Evolutionary conservation across 1,284 basidiomycete genomes (phyloP), one percentile per base, ranked within the genome.

Genomic region (Volvariella surrecta): DNA sequence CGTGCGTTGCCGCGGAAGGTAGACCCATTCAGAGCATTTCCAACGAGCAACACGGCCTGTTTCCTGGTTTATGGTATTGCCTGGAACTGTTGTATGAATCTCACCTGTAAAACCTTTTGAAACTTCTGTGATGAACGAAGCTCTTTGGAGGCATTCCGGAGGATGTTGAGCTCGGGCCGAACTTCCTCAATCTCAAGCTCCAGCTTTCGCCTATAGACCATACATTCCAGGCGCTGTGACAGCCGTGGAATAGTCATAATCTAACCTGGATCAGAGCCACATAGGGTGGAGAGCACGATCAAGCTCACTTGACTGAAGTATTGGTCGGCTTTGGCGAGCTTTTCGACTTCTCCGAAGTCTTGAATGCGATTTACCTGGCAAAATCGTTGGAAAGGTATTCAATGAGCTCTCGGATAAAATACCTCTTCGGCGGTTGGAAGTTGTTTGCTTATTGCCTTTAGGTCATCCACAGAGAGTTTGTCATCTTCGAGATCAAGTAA

Each of bases 101-200:
- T 52, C 40, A 84, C 86, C 64, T 81, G 76, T 7, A 95, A 62
- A 0, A 88, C 74, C 40, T 70, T 67, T 60, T 78, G 85, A 61
- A 94, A 84, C 51, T 74, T 77, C 8, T 50, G 48, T 3, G 87
- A 90, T 0, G 62, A 58, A n/a, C 74, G 76, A n/a, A 95, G 59
- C 56, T 95, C 88, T 20, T 67, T 69, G 30, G 78, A 82, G 0
- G 89, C 89, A 47, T 76, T 74, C 39, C 80, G 73, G n/a, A 95
- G 57, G 13, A 81, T 81, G 50, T 82, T 75, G 10, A 95, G 59
- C 49, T 95, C 90, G 0, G 89, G 89, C 30, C 85, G 76, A 32
- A 89, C 73, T 63, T 95, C 92, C 47, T 83, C 87, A 30, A 93
- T 70, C 24, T 91, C 88, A 37, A 90, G 55, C 44, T 93, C 88